A percentile compares a stretch with the other conserved stretches of the same genome.
These are phyloP conservation scores for Cyberlindnera xishuangbannaensis DNA, from an alignment of 805 yeast species.

Conservation along the genomic window DNA sequence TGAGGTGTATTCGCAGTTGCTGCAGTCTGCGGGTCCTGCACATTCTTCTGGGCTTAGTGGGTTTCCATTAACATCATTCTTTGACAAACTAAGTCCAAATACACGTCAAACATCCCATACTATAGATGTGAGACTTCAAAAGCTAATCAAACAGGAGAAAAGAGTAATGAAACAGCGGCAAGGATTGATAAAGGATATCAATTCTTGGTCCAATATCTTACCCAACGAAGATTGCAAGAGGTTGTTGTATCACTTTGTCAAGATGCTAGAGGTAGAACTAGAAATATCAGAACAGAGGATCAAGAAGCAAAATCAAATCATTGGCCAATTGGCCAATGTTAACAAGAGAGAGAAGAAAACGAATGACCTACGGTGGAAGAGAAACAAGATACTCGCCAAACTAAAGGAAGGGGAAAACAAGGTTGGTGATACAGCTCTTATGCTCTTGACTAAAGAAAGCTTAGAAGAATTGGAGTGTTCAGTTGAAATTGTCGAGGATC, in stretches of 20 bases:
- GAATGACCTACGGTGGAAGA: slow-evolving; percentile 31
- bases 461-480: slow-evolving; percentile 47
- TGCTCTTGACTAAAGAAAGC: slow-evolving; percentile 41
- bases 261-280: slow-evolving; percentile 33
- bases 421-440: slow-evolving; percentile 39
- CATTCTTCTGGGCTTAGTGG: no score
- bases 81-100: slow-evolving; percentile 20
- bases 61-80: slow-evolving; percentile 21
- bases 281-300: slow-evolving; percentile 31
- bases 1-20: slow-evolving; percentile 10
- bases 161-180: slow-evolving; percentile 31
- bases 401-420: slow-evolving; percentile 39
- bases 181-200: slow-evolving; percentile 35
- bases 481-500: slow-evolving; percentile 47
- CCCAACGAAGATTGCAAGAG: slow-evolving; percentile 34
- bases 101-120: slow-evolving; percentile 24
- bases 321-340: slow-evolving; percentile 39
- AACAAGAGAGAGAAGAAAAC: slow-evolving; percentile 45
- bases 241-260: slow-evolving; percentile 36
- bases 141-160: slow-evolving; percentile 34
- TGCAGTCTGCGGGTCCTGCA: slow-evolving; percentile 10
- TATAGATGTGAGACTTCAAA: slow-evolving; percentile 30
- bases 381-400: slow-evolving; percentile 33
- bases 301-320: slow-evolving; percentile 39
- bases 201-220: slow-evolving; percentile 36